Conservation (phyloP, 2,329 filamentous ascomycete species). For the Thielaviopsis euricoi region DNA sequence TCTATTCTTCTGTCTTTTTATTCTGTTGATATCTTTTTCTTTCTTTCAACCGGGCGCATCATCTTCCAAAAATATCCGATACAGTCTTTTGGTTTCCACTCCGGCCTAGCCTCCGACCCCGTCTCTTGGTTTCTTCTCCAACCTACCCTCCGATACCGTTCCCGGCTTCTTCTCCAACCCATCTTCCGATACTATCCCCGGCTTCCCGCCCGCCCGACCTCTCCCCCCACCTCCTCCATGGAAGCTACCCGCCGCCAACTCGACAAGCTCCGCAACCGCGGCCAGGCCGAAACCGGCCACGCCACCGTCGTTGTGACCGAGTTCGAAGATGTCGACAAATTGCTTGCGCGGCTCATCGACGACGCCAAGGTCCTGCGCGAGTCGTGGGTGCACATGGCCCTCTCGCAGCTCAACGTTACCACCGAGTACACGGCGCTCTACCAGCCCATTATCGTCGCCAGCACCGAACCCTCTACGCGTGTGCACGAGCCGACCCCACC, state of each 20-base stretch:
- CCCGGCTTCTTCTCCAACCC: too few relatives aligned
- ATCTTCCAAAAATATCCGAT: too few relatives aligned
- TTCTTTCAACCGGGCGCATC: neutral
- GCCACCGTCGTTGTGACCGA: conserved; percentile 60
- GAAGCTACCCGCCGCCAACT: conserved; percentile 60
- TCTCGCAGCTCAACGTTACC: conserved; percentile 48
- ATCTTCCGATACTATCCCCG: neutral
- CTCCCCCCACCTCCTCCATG: conserved; percentile 25
- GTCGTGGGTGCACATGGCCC: conserved; percentile 57
- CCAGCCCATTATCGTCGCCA: conserved; percentile 55
- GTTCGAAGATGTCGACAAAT: conserved; percentile 63
- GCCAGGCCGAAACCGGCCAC: conserved; percentile 60
- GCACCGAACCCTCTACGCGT: conserved; percentile 28
- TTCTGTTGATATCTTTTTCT: too few relatives aligned
- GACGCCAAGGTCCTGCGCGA: conserved; percentile 63
- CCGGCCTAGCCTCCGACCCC: too few relatives aligned
- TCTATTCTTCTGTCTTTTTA: neutral
- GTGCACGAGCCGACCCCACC: conserved; percentile 35
- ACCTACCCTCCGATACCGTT: too few relatives aligned
- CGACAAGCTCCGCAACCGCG: conserved; percentile 50
- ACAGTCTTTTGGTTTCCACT: too few relatives aligned
- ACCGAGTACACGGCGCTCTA: conserved; percentile 58
- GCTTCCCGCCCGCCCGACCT: neutral
- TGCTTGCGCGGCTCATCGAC: conserved; percentile 61
- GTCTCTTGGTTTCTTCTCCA: too few relatives aligned